phyloP scores from a whole-genome alignment of 345 rosid species.

The Hibiscus tridactylites region DNA sequence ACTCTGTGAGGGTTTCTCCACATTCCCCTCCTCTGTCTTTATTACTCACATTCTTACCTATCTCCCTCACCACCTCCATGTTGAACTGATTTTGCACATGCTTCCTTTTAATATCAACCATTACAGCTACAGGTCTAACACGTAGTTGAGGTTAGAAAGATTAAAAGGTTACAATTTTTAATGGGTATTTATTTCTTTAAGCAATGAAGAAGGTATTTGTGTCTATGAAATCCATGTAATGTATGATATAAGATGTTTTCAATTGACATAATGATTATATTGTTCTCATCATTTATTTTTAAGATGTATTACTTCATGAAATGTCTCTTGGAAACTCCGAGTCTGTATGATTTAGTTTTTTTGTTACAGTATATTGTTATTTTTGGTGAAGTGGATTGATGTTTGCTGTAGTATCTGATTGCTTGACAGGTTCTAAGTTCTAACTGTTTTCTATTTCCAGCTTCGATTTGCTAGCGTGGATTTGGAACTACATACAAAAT shows the following conservation, averaged over 20 bases:
- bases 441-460: constrained; percentile 25
- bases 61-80: neutral
- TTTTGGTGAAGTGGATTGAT: neutral
- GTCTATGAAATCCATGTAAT: neutral
- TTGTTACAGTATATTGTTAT: neutral
- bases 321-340: neutral
- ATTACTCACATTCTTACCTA: neutral
- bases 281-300: neutral
- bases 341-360: neutral
- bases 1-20: neutral
- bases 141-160: neutral
- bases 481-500: constrained; percentile 71
- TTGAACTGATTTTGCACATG: neutral
- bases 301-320: neutral
- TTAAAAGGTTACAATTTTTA: neutral
- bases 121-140: neutral
- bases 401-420: neutral
- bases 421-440: neutral
- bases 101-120: neutral
- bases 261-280: neutral
- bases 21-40: neutral
- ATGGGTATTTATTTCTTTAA: neutral
- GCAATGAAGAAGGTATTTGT: neutral
- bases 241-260: neutral
- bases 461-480: constrained; percentile 59